Percentiles rank a stretch among this genome's conserved stretches.
Conservation (phyloP, 2,329 filamentous ascomycete species). For the Paecilomyces dactylethromorphus region DNA sequence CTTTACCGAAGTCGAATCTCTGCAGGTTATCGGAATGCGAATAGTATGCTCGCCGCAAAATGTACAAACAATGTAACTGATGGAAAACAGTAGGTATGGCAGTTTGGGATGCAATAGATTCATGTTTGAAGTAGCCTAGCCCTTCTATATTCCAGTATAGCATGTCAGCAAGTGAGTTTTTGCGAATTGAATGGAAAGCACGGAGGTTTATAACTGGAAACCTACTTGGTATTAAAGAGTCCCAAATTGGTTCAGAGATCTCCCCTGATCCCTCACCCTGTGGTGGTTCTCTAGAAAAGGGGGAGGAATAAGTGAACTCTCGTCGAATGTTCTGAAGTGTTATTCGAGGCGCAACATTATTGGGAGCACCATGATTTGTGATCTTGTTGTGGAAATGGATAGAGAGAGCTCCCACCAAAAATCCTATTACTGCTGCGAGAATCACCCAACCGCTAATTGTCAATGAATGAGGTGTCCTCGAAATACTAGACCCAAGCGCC, state of each 20-base stretch:
- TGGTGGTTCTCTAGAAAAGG: background rate
- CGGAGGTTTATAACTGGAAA: conserved; percentile 9
- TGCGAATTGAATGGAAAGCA: too few relatives aligned
- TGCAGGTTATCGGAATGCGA: conserved; percentile 21
- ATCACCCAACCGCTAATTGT: background rate
- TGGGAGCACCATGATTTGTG: background rate
- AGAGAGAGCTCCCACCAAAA: background rate
- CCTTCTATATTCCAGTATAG: conserved; percentile 14
- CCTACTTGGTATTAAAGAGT: background rate
- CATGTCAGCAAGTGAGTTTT: background rate
- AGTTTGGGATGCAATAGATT: background rate
- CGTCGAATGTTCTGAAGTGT: background rate
- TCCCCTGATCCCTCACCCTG: background rate
- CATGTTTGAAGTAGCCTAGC: conserved; percentile 31
- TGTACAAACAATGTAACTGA: conserved; percentile 35
- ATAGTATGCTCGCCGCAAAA: conserved; percentile 28
- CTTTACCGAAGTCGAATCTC: conserved; percentile 9
- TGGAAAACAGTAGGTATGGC: conserved; percentile 25
- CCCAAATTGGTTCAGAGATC: background rate
- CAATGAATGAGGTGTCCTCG: background rate
- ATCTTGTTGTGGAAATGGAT: background rate
- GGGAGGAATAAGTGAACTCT: background rate
- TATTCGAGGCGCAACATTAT: background rate
- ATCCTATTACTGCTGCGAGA: background rate
- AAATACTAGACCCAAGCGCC: background rate